phyloP scores from a whole-genome alignment of 2,329 filamentous ascomycete genomes.

The Penicillium hesseltinei region DNA sequence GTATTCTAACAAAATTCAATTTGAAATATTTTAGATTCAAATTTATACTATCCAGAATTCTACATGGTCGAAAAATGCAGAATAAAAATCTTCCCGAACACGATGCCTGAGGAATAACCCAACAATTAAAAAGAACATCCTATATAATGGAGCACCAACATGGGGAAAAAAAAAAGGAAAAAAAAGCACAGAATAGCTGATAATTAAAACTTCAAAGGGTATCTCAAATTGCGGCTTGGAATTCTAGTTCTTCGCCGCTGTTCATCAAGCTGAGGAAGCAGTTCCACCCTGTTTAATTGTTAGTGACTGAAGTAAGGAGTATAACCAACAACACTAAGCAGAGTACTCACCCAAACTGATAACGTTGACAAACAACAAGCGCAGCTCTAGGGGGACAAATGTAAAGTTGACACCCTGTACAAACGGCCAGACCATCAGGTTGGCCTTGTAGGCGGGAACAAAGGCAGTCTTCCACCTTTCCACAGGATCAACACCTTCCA shows the following conservation, averaged over 20 bases:
- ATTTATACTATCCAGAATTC: neutral
- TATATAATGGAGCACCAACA: slow-evolving; percentile 11
- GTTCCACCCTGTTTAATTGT: slow-evolving; percentile 51
- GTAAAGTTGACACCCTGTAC: slow-evolving; percentile 88
- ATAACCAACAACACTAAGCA: neutral
- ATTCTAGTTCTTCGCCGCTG: slow-evolving; percentile 40
- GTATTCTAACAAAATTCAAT: neutral
- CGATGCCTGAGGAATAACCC: slow-evolving; percentile 1
- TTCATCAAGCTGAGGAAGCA: slow-evolving; percentile 59
- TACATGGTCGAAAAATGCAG: neutral
- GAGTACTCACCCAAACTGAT: slow-evolving; percentile 62
- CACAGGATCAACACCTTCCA: slow-evolving; percentile 66
- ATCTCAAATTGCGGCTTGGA: slow-evolving; percentile 34
- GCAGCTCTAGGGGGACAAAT: slow-evolving; percentile 76
- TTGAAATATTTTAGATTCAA: neutral
- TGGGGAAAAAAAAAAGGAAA: neutral
- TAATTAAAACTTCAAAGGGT: slow-evolving; percentile 20
- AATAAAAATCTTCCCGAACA: neutral
- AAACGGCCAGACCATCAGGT: slow-evolving; percentile 83
- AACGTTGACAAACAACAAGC: slow-evolving; percentile 82
- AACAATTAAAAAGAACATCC: slow-evolving; percentile 5
- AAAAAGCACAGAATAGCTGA: slow-evolving; percentile 8
- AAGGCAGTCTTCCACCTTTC: slow-evolving; percentile 74
- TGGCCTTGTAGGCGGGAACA: slow-evolving; percentile 69
- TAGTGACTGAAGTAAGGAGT: slow-evolving; percentile 1